Percentiles rank a stretch among this genome's conserved stretches.
Evolutionary conservation across 768 basidiomycete species (phyloP).

Genomic region (Lanmaoa rubissima): DNA sequence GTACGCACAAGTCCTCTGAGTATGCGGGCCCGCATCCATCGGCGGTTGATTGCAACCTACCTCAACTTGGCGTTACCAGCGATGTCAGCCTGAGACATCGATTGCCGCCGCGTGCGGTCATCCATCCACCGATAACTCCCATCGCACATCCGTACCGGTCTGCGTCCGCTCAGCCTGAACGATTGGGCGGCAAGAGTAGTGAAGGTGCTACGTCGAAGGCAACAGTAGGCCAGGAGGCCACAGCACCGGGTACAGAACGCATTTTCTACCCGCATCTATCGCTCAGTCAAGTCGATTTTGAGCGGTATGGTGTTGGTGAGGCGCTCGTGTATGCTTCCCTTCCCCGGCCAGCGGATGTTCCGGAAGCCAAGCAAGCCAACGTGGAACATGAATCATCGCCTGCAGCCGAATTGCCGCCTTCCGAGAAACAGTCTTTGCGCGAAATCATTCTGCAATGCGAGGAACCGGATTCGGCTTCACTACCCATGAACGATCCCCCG

Average conservation of each 20-base stretch:
- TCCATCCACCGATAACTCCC: constrained; percentile 20
- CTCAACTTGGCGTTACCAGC: constrained; percentile 17
- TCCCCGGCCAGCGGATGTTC: not conserved
- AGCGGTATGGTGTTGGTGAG: constrained; percentile 61
- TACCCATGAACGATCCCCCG: constrained; percentile 6
- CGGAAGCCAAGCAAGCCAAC: not conserved
- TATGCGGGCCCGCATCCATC: constrained; percentile 45
- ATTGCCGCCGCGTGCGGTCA: constrained; percentile 32
- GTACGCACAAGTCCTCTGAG: constrained; percentile 28
- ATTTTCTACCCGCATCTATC: constrained; percentile 22
- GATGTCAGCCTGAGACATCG: constrained; percentile 37
- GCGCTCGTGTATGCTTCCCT: constrained; percentile 50
- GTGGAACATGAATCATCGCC: not conserved
- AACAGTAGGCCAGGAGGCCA: not conserved
- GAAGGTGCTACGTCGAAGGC: not conserved
- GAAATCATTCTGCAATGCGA: constrained; percentile 35
- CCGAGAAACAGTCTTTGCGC: not conserved
- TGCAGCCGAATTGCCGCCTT: not conserved
- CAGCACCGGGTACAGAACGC: not conserved
- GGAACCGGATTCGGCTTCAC: constrained; percentile 25
- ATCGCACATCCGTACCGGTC: constrained; percentile 32
- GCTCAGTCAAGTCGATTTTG: constrained; percentile 33
- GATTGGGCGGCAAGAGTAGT: not conserved
- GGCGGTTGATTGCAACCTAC: constrained; percentile 23
- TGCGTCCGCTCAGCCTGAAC: not conserved